Percentiles rank a stretch among this genome's conserved stretches.
Evolutionary conservation across 1,284 basidiomycete genomes (phyloP).

Genomic region (Thecaphora thlaspeos): DNA sequence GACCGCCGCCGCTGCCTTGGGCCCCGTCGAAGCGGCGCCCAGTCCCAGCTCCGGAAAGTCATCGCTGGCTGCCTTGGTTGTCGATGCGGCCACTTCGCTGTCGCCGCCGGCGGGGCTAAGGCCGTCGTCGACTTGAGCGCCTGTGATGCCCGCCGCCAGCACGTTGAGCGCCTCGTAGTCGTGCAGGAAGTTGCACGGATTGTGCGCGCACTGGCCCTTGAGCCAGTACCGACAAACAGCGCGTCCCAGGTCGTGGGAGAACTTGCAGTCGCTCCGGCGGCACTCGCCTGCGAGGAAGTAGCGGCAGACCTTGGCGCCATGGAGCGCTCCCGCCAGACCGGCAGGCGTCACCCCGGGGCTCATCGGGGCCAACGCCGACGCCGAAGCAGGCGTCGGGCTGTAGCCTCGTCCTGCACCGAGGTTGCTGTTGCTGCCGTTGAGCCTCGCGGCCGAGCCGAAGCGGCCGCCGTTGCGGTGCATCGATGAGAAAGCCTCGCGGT

Average conservation of each 20-base stretch:
- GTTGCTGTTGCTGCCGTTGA: not conserved
- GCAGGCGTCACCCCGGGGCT: conserved; percentile 5
- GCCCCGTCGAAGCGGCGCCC: conserved; percentile 10
- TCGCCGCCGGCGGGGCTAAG: not conserved
- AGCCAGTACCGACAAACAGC: conserved; percentile 97
- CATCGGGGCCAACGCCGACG: conserved; percentile 12
- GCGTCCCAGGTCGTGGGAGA: conserved; percentile 62
- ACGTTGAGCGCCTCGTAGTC: conserved; percentile 66
- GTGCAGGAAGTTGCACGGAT: conserved; percentile 55
- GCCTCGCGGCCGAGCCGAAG: no score
- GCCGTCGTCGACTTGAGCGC: conserved; percentile 47
- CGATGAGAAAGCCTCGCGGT: conserved; percentile 27
- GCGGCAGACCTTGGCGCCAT: conserved; percentile 68
- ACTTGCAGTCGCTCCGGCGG: conserved; percentile 90
- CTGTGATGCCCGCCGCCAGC: conserved; percentile 60
- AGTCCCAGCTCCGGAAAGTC: conserved; percentile 80
- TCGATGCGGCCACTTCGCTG: not conserved
- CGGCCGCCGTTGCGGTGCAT: no score
- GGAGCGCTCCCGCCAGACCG: no score
- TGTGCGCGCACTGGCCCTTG: conserved; percentile 70
- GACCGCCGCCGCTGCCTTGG: conserved; percentile 27
- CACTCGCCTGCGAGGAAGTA: conserved; percentile 97
- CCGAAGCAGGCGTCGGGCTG: no score
- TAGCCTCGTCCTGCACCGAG: not conserved
- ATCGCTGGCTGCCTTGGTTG: conserved; percentile 55